Percentiles rank a stretch among this genome's conserved stretches.
These are phyloP conservation scores for Pythium sp. DNA, from an alignment of 352 stramenopile species.

Conservation along the genomic window DNA sequence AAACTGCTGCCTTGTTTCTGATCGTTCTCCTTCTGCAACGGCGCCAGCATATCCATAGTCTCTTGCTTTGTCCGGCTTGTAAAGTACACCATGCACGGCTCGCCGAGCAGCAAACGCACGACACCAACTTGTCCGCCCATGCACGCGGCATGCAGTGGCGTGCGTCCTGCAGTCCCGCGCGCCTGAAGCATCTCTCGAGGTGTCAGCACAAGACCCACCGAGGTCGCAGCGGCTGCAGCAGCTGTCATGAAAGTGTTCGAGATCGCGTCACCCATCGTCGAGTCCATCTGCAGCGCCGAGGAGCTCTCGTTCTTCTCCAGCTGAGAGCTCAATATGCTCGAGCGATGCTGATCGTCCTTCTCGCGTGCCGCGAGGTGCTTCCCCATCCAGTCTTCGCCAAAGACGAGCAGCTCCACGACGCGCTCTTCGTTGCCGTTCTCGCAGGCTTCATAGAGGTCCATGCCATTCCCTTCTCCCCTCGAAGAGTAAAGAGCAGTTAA, in stretches of 20 bases:
- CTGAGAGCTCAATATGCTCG: slow-evolving; percentile 8
- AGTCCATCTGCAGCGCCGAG: neutral
- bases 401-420: slow-evolving; percentile 69
- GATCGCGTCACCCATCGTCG: neutral
- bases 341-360: neutral
- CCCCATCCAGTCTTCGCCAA: slow-evolving; percentile 25
- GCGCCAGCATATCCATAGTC: slow-evolving; percentile 37
- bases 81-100: slow-evolving; percentile 62
- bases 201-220: slow-evolving; percentile 7
- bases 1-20: neutral
- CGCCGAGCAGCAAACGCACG: slow-evolving; percentile 61
- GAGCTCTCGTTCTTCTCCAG: slow-evolving; percentile 6
- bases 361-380: slow-evolving; percentile 2
- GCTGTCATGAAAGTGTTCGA: slow-evolving; percentile 1
- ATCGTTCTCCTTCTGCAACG: slow-evolving; percentile 28
- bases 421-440: slow-evolving; percentile 86
- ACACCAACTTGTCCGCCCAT: slow-evolving; percentile 62
- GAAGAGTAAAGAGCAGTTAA: neutral
- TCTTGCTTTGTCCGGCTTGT: slow-evolving; percentile 48
- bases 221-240: neutral
- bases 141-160: slow-evolving; percentile 61
- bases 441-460: slow-evolving; percentile 79
- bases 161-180: slow-evolving; percentile 54
- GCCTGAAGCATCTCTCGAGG: slow-evolving; percentile 26
- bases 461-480: slow-evolving; percentile 17